Evolutionary conservation across 2,329 filamentous ascomycete genomes (phyloP), one percentile per base, ranked within the genome.

Genomic region (Juglanconis oblonga): DNA sequence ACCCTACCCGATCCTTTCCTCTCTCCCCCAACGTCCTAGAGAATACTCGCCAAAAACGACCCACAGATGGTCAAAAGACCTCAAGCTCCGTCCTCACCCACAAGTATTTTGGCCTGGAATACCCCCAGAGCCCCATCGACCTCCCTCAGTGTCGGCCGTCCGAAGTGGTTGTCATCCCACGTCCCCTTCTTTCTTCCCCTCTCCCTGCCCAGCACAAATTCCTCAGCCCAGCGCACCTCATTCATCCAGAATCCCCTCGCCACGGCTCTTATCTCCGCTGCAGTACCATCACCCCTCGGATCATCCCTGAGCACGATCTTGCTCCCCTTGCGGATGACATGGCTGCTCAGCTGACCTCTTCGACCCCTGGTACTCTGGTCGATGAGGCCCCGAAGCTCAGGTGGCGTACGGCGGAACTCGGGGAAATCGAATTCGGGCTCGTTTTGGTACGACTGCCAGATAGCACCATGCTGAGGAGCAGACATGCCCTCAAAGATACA

Each of bases 401-500:
- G 67, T 1, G 82, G 83, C 5, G 82, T 84, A 35, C 70, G 71
- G 13, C 67, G 66, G 67, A 81, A 86, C 8, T 73, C 71, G 0
- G 84, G 84, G 58, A 87, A 87, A 68, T 84, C 81, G 11, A 83
- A 72, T 14, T 79, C 73, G 2, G 83, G 80, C 67, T 86, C 83
- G 71, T 78, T 80, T 14, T 73, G 74, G 67, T 86, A 86, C 50
- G 84, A 86, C 64, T 84, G 77, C 84, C 84, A 86, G 11, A 84
- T 76, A 3, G 81, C 79, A 2, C 80, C 79, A 62, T 77, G 76
- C 65, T 87, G 81, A 1, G 84, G 83, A 2, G 82, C 83, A 61
- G 81, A 82, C 66, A 81, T 79, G 24, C 82, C 83, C 68, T 87
- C 84, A 59, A 87, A 87, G 14, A 87, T 79, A 67, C 84, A 87